Conservation (phyloP, 768 basidiomycete genomes). For the Boletus speciosus region DNA sequence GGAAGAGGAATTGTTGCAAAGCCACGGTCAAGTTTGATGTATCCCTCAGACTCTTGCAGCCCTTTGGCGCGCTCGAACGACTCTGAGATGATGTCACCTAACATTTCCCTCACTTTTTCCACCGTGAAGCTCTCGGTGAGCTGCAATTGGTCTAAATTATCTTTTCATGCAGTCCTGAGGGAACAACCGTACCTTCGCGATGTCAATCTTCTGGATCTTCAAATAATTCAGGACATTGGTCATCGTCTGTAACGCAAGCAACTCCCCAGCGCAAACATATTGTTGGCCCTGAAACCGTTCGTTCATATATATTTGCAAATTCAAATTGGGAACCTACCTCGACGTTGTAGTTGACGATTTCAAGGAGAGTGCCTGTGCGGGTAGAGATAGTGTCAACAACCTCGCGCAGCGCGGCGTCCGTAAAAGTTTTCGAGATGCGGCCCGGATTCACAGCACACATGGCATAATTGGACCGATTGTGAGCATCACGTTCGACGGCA, state of each 20-base stretch:
- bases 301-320: background rate
- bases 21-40: conserved; percentile 93
- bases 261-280: conserved; percentile 98
- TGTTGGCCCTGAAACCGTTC: conserved; percentile 77
- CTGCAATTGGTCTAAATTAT: conserved; percentile 36
- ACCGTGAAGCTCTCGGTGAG: conserved; percentile 83
- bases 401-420: conserved; percentile 92
- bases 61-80: conserved; percentile 74
- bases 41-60: conserved; percentile 77
- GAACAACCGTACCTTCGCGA: conserved; percentile 59
- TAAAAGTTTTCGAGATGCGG: conserved; percentile 91
- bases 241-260: conserved; percentile 87
- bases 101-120: conserved; percentile 96
- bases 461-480: conserved; percentile 93
- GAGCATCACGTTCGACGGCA: conserved; percentile 91
- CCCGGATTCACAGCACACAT: conserved; percentile 99
- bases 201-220: conserved; percentile 95
- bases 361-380: conserved; percentile 76
- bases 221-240: conserved; percentile 96
- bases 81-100: conserved; percentile 84
- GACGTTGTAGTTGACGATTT: conserved; percentile 97
- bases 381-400: conserved; percentile 89
- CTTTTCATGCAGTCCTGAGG: background rate
- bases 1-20: conserved; percentile 94
- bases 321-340: conserved; percentile 49